Percentiles rank a stretch among this genome's conserved stretches.
These are phyloP conservation scores for Phytomonas serpens DNA, from an alignment of 208 protist species.

Conservation along the genomic window DNA sequence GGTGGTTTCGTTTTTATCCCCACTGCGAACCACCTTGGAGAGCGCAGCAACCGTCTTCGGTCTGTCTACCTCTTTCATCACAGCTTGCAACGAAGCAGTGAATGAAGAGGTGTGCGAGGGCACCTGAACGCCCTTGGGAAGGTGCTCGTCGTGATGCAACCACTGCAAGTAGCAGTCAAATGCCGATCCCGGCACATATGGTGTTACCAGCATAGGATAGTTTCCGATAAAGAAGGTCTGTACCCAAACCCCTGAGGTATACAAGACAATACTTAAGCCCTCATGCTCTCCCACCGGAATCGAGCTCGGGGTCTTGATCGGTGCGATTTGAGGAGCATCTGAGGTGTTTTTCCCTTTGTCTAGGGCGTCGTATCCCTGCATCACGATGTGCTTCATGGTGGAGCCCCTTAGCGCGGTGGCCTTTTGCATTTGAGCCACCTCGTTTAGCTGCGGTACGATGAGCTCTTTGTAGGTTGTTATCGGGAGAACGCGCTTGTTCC, in stretches of 20 bases:
- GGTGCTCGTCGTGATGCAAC: background rate
- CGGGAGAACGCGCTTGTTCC: background rate
- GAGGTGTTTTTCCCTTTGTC: background rate
- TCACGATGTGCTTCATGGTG: background rate
- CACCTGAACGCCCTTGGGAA: background rate
- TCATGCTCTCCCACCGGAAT: background rate
- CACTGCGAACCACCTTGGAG: background rate
- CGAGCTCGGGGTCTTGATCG: background rate
- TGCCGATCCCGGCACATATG: conserved; percentile 41
- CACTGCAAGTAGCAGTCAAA: conserved; percentile 38
- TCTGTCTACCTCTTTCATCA: background rate
- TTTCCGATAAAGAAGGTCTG: conserved; percentile 49
- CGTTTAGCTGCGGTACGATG: background rate
- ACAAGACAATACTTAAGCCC: conserved; percentile 30
- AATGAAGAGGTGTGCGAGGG: background rate
- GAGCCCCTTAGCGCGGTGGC: background rate
- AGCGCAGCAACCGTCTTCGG: background rate
- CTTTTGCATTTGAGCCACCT: background rate
- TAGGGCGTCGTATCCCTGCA: background rate
- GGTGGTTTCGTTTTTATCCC: background rate
- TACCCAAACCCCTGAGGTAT: conserved; percentile 52
- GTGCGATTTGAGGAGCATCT: background rate
- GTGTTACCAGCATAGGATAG: conserved; percentile 39
- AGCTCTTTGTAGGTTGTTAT: background rate
- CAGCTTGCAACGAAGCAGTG: background rate